Conservation (phyloP, 2,329 filamentous ascomycete species). For the Ceratocystis huliohia region DNA sequence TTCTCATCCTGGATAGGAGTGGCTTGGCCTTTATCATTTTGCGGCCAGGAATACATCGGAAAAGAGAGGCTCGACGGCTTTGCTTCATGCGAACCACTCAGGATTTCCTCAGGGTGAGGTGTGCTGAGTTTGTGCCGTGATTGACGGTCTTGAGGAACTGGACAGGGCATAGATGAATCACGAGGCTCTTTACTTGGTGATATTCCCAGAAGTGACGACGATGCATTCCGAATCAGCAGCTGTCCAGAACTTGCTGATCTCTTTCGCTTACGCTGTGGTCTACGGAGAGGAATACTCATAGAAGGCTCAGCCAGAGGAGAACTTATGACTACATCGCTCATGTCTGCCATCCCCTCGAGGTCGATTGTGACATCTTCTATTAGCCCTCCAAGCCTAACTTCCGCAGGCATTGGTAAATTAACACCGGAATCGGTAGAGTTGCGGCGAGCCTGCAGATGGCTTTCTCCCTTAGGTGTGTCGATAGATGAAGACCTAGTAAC, state of each 20-base stretch:
- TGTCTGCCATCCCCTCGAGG: neutral
- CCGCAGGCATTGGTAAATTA: neutral
- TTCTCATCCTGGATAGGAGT: neutral
- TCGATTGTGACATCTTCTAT: neutral
- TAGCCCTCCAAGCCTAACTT: neutral
- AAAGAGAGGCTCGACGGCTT: constrained; percentile 9
- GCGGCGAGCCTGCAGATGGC: neutral
- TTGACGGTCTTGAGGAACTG: neutral
- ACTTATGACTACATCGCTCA: constrained; percentile 15
- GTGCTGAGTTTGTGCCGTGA: neutral
- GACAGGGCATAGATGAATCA: neutral
- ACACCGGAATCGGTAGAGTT: neutral
- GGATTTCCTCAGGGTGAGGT: neutral
- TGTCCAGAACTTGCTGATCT: neutral
- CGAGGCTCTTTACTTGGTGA: neutral
- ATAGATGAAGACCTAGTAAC: neutral
- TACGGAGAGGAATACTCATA: constrained; percentile 4
- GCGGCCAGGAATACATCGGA: constrained; percentile 6
- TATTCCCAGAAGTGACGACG: neutral
- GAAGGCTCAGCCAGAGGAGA: constrained; percentile 18
- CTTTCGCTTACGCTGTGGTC: constrained; percentile 13
- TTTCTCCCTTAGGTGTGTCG: neutral
- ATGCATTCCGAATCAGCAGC: neutral
- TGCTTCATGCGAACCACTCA: neutral
- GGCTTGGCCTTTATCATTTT: neutral